phyloP scores from a whole-genome alignment of 345 rosid species.

The Euphorbia tirucalli region DNA sequence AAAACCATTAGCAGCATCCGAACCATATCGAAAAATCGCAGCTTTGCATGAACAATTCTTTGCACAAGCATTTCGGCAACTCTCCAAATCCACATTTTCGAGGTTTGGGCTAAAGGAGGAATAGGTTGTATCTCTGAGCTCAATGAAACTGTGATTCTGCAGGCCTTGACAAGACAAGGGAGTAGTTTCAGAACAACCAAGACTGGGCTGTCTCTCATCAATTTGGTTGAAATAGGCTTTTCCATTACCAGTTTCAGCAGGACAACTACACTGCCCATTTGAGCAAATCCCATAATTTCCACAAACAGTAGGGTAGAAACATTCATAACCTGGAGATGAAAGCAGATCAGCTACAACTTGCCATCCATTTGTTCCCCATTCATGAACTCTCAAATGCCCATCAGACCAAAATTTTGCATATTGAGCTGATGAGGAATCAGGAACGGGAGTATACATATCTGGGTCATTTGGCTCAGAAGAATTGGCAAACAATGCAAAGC shows the following conservation, averaged over 20 bases:
- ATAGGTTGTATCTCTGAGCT: conserved; percentile 21
- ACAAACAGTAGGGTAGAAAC: conserved; percentile 32
- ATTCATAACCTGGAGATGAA: not conserved
- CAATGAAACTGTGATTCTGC: conserved; percentile 1
- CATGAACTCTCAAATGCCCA: conserved; percentile 31
- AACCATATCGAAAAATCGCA: conserved; percentile 17
- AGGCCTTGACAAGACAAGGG: conserved; percentile 20
- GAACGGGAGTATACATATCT: not conserved
- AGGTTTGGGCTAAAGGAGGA: not conserved
- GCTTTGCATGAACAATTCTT: conserved; percentile 38
- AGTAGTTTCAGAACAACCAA: conserved; percentile 24
- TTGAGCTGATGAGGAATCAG: not conserved
- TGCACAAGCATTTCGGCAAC: conserved; percentile 23
- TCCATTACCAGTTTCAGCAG: not conserved
- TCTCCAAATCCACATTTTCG: not conserved
- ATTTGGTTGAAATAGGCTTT: conserved; percentile 23
- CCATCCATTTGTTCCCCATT: conserved; percentile 10
- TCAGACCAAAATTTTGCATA: conserved; percentile 25
- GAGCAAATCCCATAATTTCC: conserved; percentile 38
- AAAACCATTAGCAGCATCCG: not conserved
- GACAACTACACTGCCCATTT: conserved; percentile 26
- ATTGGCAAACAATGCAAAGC: conserved; percentile 1
- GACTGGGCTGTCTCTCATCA: conserved; percentile 12
- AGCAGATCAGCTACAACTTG: conserved; percentile 25
- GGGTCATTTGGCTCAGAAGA: conserved; percentile 9